Base-by-base conservation (phyloP, 2,329 filamentous ascomycete genomes). In the Amesomyces nigricolor region DNA sequence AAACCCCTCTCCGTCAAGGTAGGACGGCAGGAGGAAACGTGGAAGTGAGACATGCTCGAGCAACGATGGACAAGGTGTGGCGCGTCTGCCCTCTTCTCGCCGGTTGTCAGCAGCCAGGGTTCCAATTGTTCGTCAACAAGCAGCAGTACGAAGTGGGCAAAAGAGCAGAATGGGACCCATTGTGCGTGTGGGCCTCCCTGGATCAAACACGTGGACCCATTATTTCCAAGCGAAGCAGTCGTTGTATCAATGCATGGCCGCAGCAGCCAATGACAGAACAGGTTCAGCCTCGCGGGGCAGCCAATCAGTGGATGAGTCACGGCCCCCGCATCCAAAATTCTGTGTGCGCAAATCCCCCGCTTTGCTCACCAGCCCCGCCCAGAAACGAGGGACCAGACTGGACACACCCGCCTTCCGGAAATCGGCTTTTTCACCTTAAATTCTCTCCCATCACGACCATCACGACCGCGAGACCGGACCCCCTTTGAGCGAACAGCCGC, bases 381-480 rank as follows among this genome's bases (percentile, higher is more conserved):
- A 48, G 32, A 43, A 19, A 17, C 4, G 39, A 51, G 29, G 14
- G 22, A 38, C 42, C n/a, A 56, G 37, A 26, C 52, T 35, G 32
- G 51, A 57, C 51, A 47, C 50, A 53, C 52, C 57, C 45, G 49
- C 57, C 58, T 62, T 64, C 62, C 62, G 62, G 47, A 64, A 64
- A 64, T 64, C 62, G 62, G 62, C 59, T 61, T 64, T 63, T 62
- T 61, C 60, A 59, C 62, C 61, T 64, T 56, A 56, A 60, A 61
- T 56, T 60, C 59, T 53, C 60, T 60, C 43, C 5, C 62, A 63
- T 63, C 62, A 54, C 60, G 58, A 60, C 59, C 63, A 63, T 63
- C 62, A 54, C 59, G 58, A 60, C 59, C 63, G 63, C 63, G 63
- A 65, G 53, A 65, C 63, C 63, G 63, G 63, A 65, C 63, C 63